These are phyloP conservation scores for Nannizzia gypsea DNA, from an alignment of 2,329 filamentous ascomycete species.

Conservation along the genomic window DNA sequence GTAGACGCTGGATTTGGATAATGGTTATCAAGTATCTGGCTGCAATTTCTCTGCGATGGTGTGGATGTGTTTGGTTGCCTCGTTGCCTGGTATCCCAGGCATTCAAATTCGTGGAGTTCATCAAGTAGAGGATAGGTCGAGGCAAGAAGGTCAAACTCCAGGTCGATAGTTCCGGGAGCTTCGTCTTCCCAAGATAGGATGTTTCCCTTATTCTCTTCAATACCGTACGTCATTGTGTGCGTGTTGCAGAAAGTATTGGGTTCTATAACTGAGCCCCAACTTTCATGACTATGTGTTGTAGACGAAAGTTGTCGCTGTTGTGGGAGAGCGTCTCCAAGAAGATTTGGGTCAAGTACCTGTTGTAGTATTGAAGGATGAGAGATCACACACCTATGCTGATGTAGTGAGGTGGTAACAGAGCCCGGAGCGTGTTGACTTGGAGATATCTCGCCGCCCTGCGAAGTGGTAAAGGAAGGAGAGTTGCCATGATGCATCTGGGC, in stretches of 20 bases:
- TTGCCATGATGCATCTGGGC: slow-evolving; percentile 2
- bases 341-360: background rate
- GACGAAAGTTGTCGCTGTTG: background rate
- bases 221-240: background rate
- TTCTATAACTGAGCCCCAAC: background rate
- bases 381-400: background rate
- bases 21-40: background rate
- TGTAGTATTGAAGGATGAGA: background rate
- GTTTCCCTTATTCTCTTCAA: background rate
- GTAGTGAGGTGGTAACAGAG: background rate
- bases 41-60: background rate
- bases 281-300: background rate
- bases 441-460: background rate
- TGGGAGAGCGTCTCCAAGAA: background rate
- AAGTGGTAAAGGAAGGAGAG: background rate
- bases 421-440: background rate
- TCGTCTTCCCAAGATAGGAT: background rate
- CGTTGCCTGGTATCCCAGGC: background rate
- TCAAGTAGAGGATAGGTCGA: background rate
- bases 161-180: background rate
- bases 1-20: background rate
- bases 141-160: background rate
- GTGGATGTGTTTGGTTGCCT: background rate
- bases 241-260: background rate
- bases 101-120: background rate